These are phyloP conservation scores for Oryza meridionalis DNA, from an alignment of 176 grass and related monocot genomes.

Conservation along the genomic window DNA sequence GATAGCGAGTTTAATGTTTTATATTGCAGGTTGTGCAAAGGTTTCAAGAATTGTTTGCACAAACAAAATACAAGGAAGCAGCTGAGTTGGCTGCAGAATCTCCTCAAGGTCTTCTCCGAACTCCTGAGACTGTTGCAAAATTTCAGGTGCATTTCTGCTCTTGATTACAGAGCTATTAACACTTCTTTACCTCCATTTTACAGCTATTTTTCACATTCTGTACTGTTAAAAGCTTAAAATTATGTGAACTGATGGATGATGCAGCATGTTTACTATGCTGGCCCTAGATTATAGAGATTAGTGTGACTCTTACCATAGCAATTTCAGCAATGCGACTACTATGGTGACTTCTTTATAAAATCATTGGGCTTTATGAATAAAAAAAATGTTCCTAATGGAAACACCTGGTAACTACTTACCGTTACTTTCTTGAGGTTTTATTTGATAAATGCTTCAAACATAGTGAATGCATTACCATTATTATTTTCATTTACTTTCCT, in stretches of 20 bases:
- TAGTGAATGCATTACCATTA: not conserved
- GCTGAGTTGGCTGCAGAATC: constrained; percentile 97
- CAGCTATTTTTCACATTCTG: not conserved
- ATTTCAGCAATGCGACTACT: constrained; percentile 1
- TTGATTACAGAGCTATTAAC: constrained; percentile 2
- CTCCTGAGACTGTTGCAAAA: constrained; percentile 90
- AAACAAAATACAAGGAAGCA: constrained; percentile 99
- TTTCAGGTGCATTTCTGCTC: constrained; percentile 71
- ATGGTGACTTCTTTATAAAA: not conserved
- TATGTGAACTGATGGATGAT: constrained; percentile 11
- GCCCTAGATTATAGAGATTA: constrained; percentile 7
- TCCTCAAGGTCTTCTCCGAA: constrained; percentile 86
- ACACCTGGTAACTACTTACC: not conserved
- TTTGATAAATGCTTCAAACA: not conserved
- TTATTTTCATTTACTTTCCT: constrained; percentile 3
- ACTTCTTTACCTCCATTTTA: constrained; percentile 15
- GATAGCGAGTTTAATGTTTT: constrained; percentile 22
- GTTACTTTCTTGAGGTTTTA: not conserved
- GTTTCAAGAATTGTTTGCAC: constrained; percentile 90
- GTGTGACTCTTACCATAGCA: not conserved
- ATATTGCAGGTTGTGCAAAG: constrained; percentile 89
- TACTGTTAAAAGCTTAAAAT: not conserved
- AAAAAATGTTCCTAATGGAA: not conserved
- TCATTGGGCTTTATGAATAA: not conserved
- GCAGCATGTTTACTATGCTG: not conserved